phyloP scores from a whole-genome alignment of 108 stramenopile genomes.

The Cyclostephanos invisitatus region DNA sequence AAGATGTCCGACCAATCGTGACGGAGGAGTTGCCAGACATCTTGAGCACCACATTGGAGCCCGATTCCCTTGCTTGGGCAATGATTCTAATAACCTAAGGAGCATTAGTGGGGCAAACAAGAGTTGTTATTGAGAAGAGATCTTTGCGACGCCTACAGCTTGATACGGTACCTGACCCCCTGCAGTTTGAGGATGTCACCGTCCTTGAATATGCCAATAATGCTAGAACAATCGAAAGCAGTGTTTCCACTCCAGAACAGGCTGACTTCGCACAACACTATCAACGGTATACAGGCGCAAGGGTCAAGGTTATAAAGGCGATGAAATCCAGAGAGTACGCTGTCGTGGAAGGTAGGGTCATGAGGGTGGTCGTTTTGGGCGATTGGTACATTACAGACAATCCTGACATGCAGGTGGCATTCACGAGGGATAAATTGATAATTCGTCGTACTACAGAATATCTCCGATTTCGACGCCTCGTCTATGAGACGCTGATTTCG shows the following conservation, averaged over 20 bases:
- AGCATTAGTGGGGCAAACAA: neutral
- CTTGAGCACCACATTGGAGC: neutral
- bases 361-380: constrained; percentile 15
- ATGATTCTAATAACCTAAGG: constrained; percentile 9
- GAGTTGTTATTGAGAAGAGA: constrained; percentile 12
- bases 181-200: constrained; percentile 13
- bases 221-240: neutral
- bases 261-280: neutral
- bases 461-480: no score
- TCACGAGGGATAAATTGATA: neutral
- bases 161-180: neutral
- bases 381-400: constrained; percentile 33
- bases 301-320: neutral
- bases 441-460: no score
- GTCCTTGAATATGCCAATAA: constrained; percentile 2
- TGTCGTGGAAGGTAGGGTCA: constrained; percentile 13
- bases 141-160: constrained; percentile 2
- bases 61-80: constrained; percentile 9
- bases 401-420: constrained; percentile 16
- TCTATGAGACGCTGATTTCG: no score
- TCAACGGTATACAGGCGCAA: constrained; percentile 26
- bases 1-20: neutral
- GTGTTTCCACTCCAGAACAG: neutral
- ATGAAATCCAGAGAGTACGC: neutral
- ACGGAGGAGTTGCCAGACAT: neutral